Evolutionary conservation across 345 rosid species (phyloP).

Genomic region (Rubroshorea leprosula): DNA sequence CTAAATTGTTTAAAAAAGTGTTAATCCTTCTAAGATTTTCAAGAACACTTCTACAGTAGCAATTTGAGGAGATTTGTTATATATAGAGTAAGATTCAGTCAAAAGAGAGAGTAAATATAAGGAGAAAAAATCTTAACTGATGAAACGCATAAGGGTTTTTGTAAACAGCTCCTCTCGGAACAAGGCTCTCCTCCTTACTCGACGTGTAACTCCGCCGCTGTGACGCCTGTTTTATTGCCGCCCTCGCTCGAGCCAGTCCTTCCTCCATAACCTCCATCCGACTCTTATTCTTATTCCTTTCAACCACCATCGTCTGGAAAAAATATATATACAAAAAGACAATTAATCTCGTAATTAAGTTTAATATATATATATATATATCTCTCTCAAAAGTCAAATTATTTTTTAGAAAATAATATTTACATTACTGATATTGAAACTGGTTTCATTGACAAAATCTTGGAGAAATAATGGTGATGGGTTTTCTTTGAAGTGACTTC

Average conservation of each 20-base stretch:
- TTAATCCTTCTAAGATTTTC: no score
- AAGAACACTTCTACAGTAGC: no score
- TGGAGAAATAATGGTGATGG: no score
- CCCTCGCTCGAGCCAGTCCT: constrained; percentile 58
- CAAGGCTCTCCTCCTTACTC: constrained; percentile 17
- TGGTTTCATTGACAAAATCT: background rate
- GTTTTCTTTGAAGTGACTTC: no score
- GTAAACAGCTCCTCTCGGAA: constrained; percentile 54
- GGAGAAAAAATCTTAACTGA: constrained; percentile 41
- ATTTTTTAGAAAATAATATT: no score
- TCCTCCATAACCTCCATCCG: constrained; percentile 41
- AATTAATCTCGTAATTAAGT: no score
- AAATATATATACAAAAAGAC: background rate
- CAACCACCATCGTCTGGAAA: background rate
- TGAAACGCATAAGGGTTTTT: constrained; percentile 54
- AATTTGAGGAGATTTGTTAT: no score
- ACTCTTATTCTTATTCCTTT: constrained; percentile 18
- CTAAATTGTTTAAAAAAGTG: no score
- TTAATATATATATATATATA: no score
- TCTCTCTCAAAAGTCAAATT: no score
- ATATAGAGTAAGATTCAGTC: no score
- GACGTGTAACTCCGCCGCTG: constrained; percentile 26
- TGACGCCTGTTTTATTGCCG: constrained; percentile 44
- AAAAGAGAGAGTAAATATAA: background rate
- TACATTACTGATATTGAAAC: background rate